Base-by-base conservation (phyloP, 1,139 yeast species). In the Lizanozyma gosingica region DNA sequence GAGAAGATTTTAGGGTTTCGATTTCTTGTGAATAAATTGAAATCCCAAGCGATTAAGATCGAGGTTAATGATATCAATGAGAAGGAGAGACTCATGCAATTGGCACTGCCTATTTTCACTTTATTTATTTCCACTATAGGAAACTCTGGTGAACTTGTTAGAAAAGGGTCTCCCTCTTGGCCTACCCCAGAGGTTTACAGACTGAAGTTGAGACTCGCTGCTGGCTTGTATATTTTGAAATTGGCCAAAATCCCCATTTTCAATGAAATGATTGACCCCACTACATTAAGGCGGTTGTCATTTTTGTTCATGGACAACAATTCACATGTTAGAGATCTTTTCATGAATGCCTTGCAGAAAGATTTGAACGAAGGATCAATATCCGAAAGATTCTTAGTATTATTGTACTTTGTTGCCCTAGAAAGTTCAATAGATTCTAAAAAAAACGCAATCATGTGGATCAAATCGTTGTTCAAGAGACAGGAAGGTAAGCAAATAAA, bases 81-180 rank as follows among this genome's bases (percentile, higher is more conserved):
- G 2, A 58, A 59, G 3, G 55, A 59, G 52, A 40, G 53, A 55
- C 41, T 63, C 59, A 27, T 45, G 63, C 48, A 46, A 57, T 65
- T 62, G 45, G 78, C 83, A 0, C 76, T 70, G 41, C 87, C 90
- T 6, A 78, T 84, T 0, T 59, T 86, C 45, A 84, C 83, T 48
- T 61, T 86, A 35, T 66, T 87, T 36, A 66, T 76, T 35, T 77
- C 90, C 2, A 63, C 84, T 32, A 76, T 88, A 38, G 77, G 80
- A 2, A 83, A 83, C 55, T 83, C 84, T 38, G 96, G 96, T n/a
- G 96, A 88, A 53, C 72, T 88, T 18, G 76, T 81, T 2, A 67
- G 73, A 18, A 68, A 69, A 18, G 65, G 66, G 37, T 51, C 69
- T 3, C 61, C 58, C 3, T 59, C 65, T 14, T 67, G 62, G 51